Evolutionary conservation across 345 rosid species (phyloP), one percentile per base, ranked within the genome.

Genomic region (Aquilaria yunnanensis): DNA sequence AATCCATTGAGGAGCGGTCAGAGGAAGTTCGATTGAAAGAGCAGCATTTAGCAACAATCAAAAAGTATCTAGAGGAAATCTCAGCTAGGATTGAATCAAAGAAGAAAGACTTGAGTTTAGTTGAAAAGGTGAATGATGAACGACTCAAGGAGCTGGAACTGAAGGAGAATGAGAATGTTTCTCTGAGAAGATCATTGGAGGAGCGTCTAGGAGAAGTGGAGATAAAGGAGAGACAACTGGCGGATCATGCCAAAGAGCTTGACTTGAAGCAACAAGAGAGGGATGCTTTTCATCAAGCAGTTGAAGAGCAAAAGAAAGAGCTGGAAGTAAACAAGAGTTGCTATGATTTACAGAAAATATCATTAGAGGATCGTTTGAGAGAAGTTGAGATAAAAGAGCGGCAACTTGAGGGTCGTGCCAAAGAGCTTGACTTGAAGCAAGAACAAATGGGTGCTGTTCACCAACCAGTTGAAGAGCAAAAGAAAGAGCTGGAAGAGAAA

Each of bases 131-230:
- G 11, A n/a, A 29, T 47, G 30, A 30, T 54, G 61, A 54, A 60
- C 2, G 59, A 48, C 32, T 47, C 14, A 60, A 74, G 55, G 63
- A 72, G 33, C 54, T 70, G 7, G 54, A 74, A 14, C 13, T 46
- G 63, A 77, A 64, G 70, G 76, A 73, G 64, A 56, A 58, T 43
- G 51, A 62, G 10, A 45, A 59, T 46, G 67, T 6, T 67, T 61
- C 43, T 37, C 29, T 72, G 11, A 47, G 58, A 76, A 52, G 33
- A 63, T 73, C 75, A 29, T 41, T 72, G 55, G 50, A 54, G 45
- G 66, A 62, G 12, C 8, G 50, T 49, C 14, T 34, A 31, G 32
- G 43, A 37, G 13, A 51, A 51, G 23, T 51, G 43, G 12, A 57
- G 43, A 23, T 16, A 16, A 48, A 51, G 43, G 29, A 37, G 43